These are phyloP conservation scores for Fusarium cyanostomum DNA, from an alignment of 2,329 filamentous ascomycete genomes.

Conservation along the genomic window DNA sequence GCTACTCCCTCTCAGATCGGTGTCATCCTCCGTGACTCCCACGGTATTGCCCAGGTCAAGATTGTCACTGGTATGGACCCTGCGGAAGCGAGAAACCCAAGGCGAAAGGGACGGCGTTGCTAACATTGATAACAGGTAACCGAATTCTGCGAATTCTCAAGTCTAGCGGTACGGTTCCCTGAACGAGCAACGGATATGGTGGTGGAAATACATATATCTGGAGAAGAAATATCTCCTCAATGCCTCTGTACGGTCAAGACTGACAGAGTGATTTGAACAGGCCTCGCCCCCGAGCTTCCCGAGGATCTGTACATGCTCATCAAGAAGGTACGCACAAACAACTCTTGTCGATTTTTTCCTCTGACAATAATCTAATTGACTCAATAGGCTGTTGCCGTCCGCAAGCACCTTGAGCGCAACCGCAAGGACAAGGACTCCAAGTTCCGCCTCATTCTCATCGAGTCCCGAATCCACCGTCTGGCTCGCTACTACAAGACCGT, in stretches of 20 bases:
- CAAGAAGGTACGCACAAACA: slow-evolving; percentile 82
- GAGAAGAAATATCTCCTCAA: slow-evolving; percentile 44
- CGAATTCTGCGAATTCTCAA: slow-evolving; percentile 99
- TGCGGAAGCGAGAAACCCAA: not conserved
- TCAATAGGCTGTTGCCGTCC: slow-evolving; percentile 90
- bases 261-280: slow-evolving; percentile 92
- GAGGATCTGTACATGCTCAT: slow-evolving; percentile 99
- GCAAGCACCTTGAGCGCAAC: slow-evolving; percentile 99
- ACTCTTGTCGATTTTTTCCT: not conserved
- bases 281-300: slow-evolving; percentile 97
- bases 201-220: slow-evolving; percentile 43
- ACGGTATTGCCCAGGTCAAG: slow-evolving; percentile 98
- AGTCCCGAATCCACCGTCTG: slow-evolving; percentile 99
- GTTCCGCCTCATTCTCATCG: slow-evolving; percentile 99
- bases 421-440: slow-evolving; percentile 99
- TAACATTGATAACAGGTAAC: slow-evolving; percentile 77
- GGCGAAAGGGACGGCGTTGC: slow-evolving; percentile 26
- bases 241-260: slow-evolving; percentile 92
- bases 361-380: not conserved
- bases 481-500: slow-evolving; percentile 99
- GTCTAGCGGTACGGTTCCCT: slow-evolving; percentile 83
- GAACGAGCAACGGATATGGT: slow-evolving; percentile 42
- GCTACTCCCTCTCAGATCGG: slow-evolving; percentile 98
- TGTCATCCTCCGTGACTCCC: slow-evolving; percentile 97
- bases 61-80: slow-evolving; percentile 84